Conservation (phyloP, 2,329 filamentous ascomycete species). For the Akanthomyces uredinophilus region DNA sequence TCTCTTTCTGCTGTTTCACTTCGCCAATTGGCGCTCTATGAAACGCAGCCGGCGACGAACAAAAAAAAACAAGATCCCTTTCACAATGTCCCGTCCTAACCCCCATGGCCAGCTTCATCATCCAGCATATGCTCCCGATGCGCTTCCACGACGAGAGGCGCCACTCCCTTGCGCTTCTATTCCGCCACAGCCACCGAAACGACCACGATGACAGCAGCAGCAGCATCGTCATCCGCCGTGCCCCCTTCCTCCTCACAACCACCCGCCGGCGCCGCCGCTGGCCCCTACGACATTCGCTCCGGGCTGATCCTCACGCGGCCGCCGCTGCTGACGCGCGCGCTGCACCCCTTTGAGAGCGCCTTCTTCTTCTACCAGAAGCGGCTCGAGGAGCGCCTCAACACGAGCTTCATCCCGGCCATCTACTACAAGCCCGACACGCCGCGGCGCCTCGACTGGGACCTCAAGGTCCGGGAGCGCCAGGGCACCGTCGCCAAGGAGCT, state of each 20-base stretch:
- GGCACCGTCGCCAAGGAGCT: constrained; percentile 77
- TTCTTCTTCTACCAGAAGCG: constrained; percentile 98
- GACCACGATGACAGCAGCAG: constrained; percentile 18
- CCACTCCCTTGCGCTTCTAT: constrained; percentile 29
- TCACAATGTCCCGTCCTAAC: neutral
- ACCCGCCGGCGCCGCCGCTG: constrained; percentile 18
- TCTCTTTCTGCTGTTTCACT: neutral
- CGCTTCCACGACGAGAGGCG: constrained; percentile 25
- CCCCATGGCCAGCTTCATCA: constrained; percentile 22
- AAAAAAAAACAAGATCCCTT: neutral
- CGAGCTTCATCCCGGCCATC: constrained; percentile 85
- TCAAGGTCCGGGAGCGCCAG: constrained; percentile 70
- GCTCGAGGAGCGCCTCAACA: constrained; percentile 83
- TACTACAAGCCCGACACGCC: constrained; percentile 93
- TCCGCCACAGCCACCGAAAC: constrained; percentile 23
- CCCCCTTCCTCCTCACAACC: constrained; percentile 12
- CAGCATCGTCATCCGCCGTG: constrained; percentile 16
- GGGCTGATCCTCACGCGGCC: constrained; percentile 84
- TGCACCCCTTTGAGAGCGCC: constrained; percentile 83
- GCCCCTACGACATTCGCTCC: constrained; percentile 47
- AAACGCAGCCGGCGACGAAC: neutral
- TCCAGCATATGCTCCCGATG: constrained; percentile 34
- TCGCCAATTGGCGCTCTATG: constrained; percentile 7
- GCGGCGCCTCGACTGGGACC: constrained; percentile 80
- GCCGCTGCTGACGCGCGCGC: constrained; percentile 76